Evolutionary conservation across 2,329 filamentous ascomycete genomes (phyloP), one percentile per base, ranked within the genome.

Genomic region (Sclerotinia minor): DNA sequence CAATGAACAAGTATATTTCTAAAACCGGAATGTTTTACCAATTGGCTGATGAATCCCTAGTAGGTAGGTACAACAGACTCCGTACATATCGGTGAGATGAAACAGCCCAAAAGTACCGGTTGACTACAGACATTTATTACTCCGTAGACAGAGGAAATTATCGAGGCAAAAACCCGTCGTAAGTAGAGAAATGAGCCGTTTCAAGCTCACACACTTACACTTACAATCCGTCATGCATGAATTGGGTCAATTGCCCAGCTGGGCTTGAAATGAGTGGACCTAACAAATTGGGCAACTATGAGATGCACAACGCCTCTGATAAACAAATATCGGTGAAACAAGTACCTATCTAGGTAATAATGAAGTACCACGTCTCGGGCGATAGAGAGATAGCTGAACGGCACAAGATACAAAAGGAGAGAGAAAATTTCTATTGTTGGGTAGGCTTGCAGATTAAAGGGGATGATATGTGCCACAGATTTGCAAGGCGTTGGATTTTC

Each of bases 281-380:
- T 24, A 35, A 44, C 21, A n/a, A 32, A 32, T 54, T 54, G 52
- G 17, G 41, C 29, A 35, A 55, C 19, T 5, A 47, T n/a, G 21
- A 32, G 19, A n/a, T 60, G 57, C n/a, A 59, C 57, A 15, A 24
- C 41, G 4, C 24, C 41, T 45, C 47, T 2, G 6, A 5, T 13
- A 8, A 59, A 32, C 35, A 35, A 60, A 47, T 24, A n/a, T 35
- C 26, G n/a, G 58, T 60, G 57, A 60, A 47, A 47, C 57, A 47
- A 13, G 8, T 21, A n/a, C 9, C 41, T 21, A 32, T 1, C 35
- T 35, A 35, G 35, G 35, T 35, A 32, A 44, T 35, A 60, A 49
- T 32, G 26, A 41, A 17, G 41, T 32, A 47, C 19, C 17, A 58
- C 55, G 29, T 7, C 11, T 24, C 26, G 24, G 13, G 29, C 26